These are phyloP conservation scores for Pinus tabuliformis DNA, from an alignment of 75 land plant species.

Conservation along the genomic window DNA sequence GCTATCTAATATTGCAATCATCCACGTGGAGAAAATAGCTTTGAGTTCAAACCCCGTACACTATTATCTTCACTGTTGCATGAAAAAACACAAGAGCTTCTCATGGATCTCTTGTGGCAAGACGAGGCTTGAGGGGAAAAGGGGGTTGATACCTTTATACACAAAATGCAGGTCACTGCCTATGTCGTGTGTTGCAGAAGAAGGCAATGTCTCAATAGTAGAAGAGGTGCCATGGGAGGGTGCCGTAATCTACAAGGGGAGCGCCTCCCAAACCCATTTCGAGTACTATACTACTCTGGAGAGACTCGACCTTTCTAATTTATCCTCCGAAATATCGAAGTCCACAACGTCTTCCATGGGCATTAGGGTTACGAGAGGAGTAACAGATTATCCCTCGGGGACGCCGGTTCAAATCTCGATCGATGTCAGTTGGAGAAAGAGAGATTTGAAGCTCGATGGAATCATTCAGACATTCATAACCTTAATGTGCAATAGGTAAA, in stretches of 20 bases:
- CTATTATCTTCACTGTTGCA: too few relatives aligned
- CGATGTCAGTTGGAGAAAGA: conserved; percentile 53
- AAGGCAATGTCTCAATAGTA: not conserved
- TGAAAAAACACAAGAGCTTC: too few relatives aligned
- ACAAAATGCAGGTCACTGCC: too few relatives aligned
- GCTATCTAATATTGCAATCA: too few relatives aligned
- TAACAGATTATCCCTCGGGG: conserved; percentile 28
- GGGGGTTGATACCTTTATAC: too few relatives aligned
- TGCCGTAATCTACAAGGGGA: conserved; percentile 63
- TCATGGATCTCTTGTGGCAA: too few relatives aligned
- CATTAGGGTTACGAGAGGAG: conserved; percentile 28
- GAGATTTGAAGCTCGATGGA: conserved; percentile 69
- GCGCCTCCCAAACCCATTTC: conserved; percentile 51
- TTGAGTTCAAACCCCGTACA: too few relatives aligned
- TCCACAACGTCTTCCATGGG: conserved; percentile 70
- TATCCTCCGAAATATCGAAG: conserved; percentile 60
- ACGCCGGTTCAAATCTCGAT: conserved; percentile 80
- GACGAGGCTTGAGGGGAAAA: too few relatives aligned
- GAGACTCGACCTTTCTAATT: conserved; percentile 63
- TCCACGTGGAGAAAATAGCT: too few relatives aligned
- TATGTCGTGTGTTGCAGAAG: too few relatives aligned
- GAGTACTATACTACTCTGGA: conserved; percentile 88
- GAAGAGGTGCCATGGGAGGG: conserved; percentile 76
- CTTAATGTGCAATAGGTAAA: conserved; percentile 74
- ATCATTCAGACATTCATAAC: conserved; percentile 69